A percentile compares a stretch with the other conserved stretches of the same genome.
These are phyloP conservation scores for Asterophora lycoperdoides DNA, from an alignment of 768 basidiomycete genomes.

Conservation along the genomic window DNA sequence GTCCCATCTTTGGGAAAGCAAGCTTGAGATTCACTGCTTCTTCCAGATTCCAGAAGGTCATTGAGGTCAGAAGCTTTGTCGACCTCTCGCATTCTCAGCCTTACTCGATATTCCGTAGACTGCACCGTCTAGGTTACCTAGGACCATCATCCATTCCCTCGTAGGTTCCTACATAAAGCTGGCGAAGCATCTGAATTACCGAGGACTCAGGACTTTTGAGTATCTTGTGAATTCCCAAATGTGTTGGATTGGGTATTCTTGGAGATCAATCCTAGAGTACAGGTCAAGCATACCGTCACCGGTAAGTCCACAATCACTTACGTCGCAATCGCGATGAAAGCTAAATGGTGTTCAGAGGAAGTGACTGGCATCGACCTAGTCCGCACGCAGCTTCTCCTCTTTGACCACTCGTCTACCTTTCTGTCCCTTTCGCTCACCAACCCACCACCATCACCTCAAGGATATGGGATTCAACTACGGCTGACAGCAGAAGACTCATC, in stretches of 20 bases:
- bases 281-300: slow-evolving; percentile 92
- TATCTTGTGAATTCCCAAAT: slow-evolving; percentile 74
- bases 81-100: not conserved
- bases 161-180: slow-evolving; percentile 74
- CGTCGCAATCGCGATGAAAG: not conserved
- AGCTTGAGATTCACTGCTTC: not conserved
- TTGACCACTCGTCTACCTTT: slow-evolving; percentile 62
- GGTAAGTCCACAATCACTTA: slow-evolving; percentile 37
- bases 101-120: slow-evolving; percentile 16
- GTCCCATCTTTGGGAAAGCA: slow-evolving; percentile 81
- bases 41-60: slow-evolving; percentile 68
- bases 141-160: slow-evolving; percentile 64
- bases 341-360: slow-evolving; percentile 52
- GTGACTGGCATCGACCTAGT: slow-evolving; percentile 88
- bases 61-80: slow-evolving; percentile 50
- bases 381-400: slow-evolving; percentile 85
- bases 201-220: slow-evolving; percentile 86
- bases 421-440: slow-evolving; percentile 66
- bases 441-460: slow-evolving; percentile 64
- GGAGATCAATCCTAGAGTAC: slow-evolving; percentile 51
- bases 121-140: slow-evolving; percentile 77
- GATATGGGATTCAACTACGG: slow-evolving; percentile 83
- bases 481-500: slow-evolving; percentile 87
- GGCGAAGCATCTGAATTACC: slow-evolving; percentile 69
- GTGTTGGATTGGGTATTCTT: slow-evolving; percentile 71